These are phyloP conservation scores for Globisporangium radiosum DNA, from an alignment of 352 stramenopile species.

Conservation along the genomic window DNA sequence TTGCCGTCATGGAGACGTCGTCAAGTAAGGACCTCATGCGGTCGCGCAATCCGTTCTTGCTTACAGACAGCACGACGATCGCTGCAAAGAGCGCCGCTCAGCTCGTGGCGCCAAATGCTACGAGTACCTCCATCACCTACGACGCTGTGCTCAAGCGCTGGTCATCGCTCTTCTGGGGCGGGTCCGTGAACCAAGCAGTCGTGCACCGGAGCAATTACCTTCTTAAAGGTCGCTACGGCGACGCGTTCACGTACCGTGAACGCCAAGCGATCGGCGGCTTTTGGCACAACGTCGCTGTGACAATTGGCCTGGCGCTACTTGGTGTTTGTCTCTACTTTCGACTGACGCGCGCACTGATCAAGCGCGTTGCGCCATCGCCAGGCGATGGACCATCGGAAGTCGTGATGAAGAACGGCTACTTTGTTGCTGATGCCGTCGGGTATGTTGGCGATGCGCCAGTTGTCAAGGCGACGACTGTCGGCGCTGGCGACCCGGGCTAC, in stretches of 20 bases:
- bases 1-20: constrained; percentile 51
- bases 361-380: constrained; percentile 37
- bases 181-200: constrained; percentile 66
- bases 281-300: constrained; percentile 7
- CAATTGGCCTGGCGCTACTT: background rate
- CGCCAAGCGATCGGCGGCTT: constrained; percentile 41
- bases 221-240: constrained; percentile 47
- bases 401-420: constrained; percentile 73
- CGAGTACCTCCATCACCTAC: constrained; percentile 38
- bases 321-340: background rate
- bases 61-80: constrained; percentile 41
- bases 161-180: constrained; percentile 77
- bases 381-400: constrained; percentile 78
- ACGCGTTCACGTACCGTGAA: constrained; percentile 61
- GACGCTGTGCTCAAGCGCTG: constrained; percentile 66
- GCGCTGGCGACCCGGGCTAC: constrained; percentile 52
- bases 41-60: constrained; percentile 44
- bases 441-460: constrained; percentile 41
- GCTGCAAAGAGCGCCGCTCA: constrained; percentile 23
- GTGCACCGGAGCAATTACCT: constrained; percentile 73
- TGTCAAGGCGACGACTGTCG: constrained; percentile 31
- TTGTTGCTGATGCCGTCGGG: constrained; percentile 42
- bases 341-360: background rate
- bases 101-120: constrained; percentile 32
- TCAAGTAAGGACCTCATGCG: constrained; percentile 29